These are phyloP conservation scores for Mucor velutinosus DNA, from an alignment of 371 early-diverging fungal genomes.

Conservation along the genomic window DNA sequence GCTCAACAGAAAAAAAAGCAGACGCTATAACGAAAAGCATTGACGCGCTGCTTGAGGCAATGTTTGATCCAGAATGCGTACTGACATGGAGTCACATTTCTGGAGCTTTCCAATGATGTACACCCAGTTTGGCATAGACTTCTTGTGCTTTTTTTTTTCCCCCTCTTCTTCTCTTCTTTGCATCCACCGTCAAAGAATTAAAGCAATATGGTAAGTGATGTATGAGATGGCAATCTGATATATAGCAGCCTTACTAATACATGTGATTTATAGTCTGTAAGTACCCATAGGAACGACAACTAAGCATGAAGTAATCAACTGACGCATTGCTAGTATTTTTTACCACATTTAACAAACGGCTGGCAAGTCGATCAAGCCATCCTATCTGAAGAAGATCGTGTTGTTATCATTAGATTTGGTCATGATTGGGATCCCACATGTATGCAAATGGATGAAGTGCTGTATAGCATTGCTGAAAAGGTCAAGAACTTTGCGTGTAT, in stretches of 20 bases:
- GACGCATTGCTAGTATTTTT: slow-evolving; percentile 56
- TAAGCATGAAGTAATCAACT: not conserved
- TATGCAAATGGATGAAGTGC: slow-evolving; percentile 96
- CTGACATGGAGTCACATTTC: not conserved
- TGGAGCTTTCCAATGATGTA: not conserved
- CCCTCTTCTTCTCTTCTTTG: not conserved
- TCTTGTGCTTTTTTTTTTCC: not conserved
- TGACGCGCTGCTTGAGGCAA: too few relatives aligned
- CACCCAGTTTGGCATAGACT: not conserved
- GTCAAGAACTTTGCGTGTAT: slow-evolving; percentile 98
- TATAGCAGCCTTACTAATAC: not conserved
- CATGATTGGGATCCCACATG: slow-evolving; percentile 97
- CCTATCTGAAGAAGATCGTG: slow-evolving; percentile 94
- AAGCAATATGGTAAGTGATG: not conserved
- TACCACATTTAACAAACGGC: slow-evolving; percentile 81
- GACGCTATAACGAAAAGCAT: too few relatives aligned
- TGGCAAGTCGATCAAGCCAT: slow-evolving; percentile 99
- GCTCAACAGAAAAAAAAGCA: too few relatives aligned
- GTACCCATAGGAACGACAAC: not conserved
- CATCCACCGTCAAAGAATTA: not conserved
- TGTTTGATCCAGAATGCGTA: too few relatives aligned
- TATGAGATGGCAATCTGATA: not conserved
- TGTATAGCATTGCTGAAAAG: slow-evolving; percentile 91
- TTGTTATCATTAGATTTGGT: slow-evolving; percentile 96
- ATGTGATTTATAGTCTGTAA: slow-evolving; percentile 17